Percentiles rank a stretch among this genome's conserved stretches.
Conservation (phyloP, 2,329 filamentous ascomycete species). For the Aspergillus spinulosporus region DNA sequence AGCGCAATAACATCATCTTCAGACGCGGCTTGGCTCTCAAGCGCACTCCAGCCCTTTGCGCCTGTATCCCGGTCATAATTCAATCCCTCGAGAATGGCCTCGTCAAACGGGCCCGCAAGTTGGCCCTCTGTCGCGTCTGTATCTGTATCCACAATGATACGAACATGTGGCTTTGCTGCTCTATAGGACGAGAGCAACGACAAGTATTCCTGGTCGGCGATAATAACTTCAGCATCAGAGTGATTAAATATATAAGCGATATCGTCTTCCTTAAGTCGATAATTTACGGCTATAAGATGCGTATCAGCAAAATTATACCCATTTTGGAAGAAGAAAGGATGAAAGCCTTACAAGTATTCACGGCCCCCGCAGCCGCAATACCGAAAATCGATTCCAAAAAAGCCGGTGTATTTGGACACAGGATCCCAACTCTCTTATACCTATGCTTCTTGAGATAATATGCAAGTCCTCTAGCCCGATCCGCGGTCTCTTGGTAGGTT, state of each 20-base stretch:
- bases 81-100: conserved; percentile 78
- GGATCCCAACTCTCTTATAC: conserved; percentile 75
- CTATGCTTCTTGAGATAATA: conserved; percentile 79
- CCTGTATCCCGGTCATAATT: conserved; percentile 68
- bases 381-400: conserved; percentile 91
- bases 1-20: conserved; percentile 84
- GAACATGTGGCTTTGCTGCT: conserved; percentile 61
- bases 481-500: conserved; percentile 77
- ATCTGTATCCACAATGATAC: conserved; percentile 79
- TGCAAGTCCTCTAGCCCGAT: conserved; percentile 81
- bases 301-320: not conserved
- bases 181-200: conserved; percentile 68
- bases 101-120: conserved; percentile 76
- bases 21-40: conserved; percentile 68
- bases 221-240: conserved; percentile 80
- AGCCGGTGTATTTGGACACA: conserved; percentile 89
- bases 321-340: not conserved
- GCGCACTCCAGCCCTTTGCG: conserved; percentile 70
- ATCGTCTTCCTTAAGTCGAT: conserved; percentile 77
- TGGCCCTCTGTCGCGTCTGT: conserved; percentile 75
- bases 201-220: conserved; percentile 81
- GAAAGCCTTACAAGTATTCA: conserved; percentile 62
- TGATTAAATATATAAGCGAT: conserved; percentile 88
- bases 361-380: conserved; percentile 75
- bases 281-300: conserved; percentile 58